Conservation (phyloP, 73 alveolate genomes). For the Paraurostyla sp. region DNA sequence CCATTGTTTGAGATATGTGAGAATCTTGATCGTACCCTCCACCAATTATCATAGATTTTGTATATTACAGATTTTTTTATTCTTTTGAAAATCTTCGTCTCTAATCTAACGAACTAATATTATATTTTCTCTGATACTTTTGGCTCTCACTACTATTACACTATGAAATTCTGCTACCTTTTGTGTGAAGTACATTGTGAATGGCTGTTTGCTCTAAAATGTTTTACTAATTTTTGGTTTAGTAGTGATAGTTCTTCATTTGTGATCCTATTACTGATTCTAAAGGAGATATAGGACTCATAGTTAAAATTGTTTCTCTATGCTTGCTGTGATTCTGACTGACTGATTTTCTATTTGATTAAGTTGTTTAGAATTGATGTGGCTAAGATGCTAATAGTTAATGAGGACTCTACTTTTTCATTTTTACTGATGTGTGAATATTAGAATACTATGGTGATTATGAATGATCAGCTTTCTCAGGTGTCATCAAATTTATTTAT, state of each 20-base stretch:
- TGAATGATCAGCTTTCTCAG: background rate
- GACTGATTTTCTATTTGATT: no score
- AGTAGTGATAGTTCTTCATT: background rate
- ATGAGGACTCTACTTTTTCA: background rate
- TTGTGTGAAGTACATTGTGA: background rate
- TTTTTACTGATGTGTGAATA: background rate
- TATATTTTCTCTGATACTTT: no score
- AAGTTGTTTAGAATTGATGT: no score
- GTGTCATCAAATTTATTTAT: background rate
- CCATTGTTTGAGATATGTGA: background rate
- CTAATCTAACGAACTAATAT: background rate
- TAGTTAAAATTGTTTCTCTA: constrained; percentile 8
- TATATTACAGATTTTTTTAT: background rate
- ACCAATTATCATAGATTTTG: no score
- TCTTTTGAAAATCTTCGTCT: background rate
- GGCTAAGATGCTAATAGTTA: no score
- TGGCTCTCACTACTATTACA: no score
- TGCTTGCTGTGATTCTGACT: no score
- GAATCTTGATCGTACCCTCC: background rate
- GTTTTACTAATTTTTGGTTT: background rate
- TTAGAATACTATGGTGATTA: background rate
- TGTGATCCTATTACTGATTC: background rate
- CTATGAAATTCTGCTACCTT: no score
- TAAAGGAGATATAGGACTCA: constrained; percentile 31
- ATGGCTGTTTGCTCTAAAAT: constrained; percentile 1